Percentiles rank a stretch among this genome's conserved stretches.
Conservation (phyloP, 495 filamentous ascomycete species). For the Penicillium macrosclerotiorum region DNA sequence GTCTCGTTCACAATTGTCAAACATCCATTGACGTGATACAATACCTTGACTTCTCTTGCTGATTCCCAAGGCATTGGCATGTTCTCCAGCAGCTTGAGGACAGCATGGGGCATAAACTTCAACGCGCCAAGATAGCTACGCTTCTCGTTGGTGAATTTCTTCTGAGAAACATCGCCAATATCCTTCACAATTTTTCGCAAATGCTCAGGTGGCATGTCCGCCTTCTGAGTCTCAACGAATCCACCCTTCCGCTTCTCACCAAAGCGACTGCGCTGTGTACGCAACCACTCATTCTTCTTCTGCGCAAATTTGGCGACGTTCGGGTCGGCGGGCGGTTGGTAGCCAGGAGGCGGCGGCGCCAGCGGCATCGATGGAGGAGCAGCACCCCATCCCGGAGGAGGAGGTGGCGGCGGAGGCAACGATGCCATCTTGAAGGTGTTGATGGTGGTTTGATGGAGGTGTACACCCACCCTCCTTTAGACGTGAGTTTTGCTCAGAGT, state of each 20-base stretch:
- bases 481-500: constrained; percentile 32
- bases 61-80: constrained; percentile 99
- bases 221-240: constrained; percentile 96
- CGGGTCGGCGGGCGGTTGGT: constrained; percentile 78
- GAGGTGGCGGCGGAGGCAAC: constrained; percentile 68
- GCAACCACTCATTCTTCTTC: constrained; percentile 99
- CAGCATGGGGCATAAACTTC: constrained; percentile 99
- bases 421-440: constrained; percentile 87
- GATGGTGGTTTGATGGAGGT: constrained; percentile 34
- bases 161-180: constrained; percentile 98
- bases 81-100: constrained; percentile 96
- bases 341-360: constrained; percentile 86
- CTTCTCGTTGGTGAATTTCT: constrained; percentile 99
- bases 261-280: constrained; percentile 87
- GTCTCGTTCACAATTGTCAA: constrained; percentile 96
- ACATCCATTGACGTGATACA: constrained; percentile 98
- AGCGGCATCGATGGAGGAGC: constrained; percentile 72
- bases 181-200: constrained; percentile 97
- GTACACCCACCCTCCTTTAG: constrained; percentile 29
- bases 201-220: constrained; percentile 98
- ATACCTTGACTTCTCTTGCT: constrained; percentile 89
- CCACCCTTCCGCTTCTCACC: constrained; percentile 96
- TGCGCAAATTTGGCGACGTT: constrained; percentile 92
- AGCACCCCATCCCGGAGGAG: constrained; percentile 72
- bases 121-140: constrained; percentile 94